Base-by-base conservation (phyloP, 2,329 filamentous ascomycete species). In the Exophiala viscosa region DNA sequence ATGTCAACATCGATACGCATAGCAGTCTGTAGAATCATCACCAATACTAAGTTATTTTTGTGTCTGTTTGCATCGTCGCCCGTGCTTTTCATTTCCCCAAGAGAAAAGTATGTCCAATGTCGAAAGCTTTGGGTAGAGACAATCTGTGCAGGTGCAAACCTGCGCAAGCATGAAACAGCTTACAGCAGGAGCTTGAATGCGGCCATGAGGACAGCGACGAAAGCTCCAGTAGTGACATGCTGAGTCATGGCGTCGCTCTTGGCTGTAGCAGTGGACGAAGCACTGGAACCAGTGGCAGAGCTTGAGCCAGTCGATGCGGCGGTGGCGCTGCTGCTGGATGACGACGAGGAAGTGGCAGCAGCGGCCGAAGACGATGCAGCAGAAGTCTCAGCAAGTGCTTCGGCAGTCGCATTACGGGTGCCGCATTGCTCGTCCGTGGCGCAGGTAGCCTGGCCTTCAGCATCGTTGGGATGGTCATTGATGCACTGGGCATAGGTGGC, bases 151-250 rank as follows among this genome's bases (percentile, higher is more conserved):
- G 40, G 11, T 35, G 40, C 17, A 15, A n/a, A 23, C 34, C 39
- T 39, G 28, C 39, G 14, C 45, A 36, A 35, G 13, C 14, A 6
- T 18, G 8, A 42, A 40, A 11, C 8, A 28, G 23, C 58, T 66
- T 80, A 86, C 67, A 85, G 68, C 57, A 81, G 71, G 57, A 84
- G 66, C 58, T 80, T 80, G 63, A 84, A 80, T 49, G 80, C 68
- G 45, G 77, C 75, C 52, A 81, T 69, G 57, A 84, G 68, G 63
- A 76, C 77, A 54, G 76, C 76, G 44, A 75, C 77, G 50, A 84
- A 66, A 36, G 74, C 63, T 48, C 74, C 73, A 48, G 77, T 78
- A 45, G 79, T 76, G 64, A 78, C 78, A 58, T 77, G 72, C 63
- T 74, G 72, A 45, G 66, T 67, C 58, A 77, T 54, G 52, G 74